Evolutionary conservation across 441 rosid genomes (phyloP).

Genomic region (Sinapis alba): DNA sequence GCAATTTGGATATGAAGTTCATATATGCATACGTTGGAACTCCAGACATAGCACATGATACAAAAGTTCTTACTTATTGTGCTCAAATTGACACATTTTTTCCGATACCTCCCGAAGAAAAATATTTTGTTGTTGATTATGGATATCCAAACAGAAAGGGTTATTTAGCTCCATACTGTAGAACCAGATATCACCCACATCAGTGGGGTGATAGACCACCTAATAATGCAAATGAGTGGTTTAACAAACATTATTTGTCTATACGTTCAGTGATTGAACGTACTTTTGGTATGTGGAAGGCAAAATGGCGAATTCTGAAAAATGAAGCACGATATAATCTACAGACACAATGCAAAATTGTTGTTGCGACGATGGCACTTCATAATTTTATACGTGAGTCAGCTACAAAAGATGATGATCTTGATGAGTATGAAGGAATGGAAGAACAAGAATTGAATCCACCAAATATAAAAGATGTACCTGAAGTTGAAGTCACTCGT

Average conservation of each 20-base stretch:
- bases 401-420: not conserved
- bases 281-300: conserved; percentile 7
- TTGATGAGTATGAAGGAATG: not conserved
- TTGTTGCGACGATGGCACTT: conserved; percentile 2
- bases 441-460: not conserved
- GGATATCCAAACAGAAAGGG: no score
- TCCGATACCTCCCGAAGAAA: not conserved
- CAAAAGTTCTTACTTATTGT: not conserved
- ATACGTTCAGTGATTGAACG: conserved; percentile 1
- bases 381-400: not conserved
- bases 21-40: not conserved
- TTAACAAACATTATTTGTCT: not conserved
- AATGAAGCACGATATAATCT: not conserved
- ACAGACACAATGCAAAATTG: not conserved
- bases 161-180: no score
- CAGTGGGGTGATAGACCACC: no score
- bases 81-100: not conserved
- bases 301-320: not conserved
- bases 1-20: not conserved
- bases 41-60: not conserved
- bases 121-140: not conserved
- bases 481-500: no score
- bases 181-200: no score
- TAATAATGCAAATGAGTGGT: not conserved
- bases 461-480: not conserved